A percentile compares a stretch with the other conserved stretches of the same genome.
Evolutionary conservation across 108 stramenopile species (phyloP).

Genomic region (Nitzschia sp.): DNA sequence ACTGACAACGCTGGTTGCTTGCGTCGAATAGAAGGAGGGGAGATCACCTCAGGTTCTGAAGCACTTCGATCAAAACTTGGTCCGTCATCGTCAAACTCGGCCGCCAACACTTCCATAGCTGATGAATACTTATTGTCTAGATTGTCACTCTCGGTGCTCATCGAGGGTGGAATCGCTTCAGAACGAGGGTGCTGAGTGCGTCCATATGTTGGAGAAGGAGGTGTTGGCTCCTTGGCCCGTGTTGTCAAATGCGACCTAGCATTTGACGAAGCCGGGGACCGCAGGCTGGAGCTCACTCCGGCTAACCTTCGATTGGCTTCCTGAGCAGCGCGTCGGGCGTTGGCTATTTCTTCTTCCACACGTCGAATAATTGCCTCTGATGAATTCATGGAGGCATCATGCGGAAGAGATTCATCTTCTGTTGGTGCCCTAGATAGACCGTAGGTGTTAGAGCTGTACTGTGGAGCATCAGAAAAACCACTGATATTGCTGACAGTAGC

Average conservation of each 20-base stretch:
- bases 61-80: not conserved
- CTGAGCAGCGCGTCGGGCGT: conserved; percentile 33
- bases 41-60: too few relatives aligned
- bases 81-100: not conserved
- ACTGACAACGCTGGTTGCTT: too few relatives aligned
- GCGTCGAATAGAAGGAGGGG: too few relatives aligned
- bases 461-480: not conserved
- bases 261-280: not conserved
- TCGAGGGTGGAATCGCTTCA: not conserved
- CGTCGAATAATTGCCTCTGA: conserved; percentile 44
- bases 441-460: not conserved
- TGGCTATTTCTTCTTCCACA: conserved; percentile 58
- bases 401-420: not conserved
- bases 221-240: not conserved
- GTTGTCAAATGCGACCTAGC: not conserved
- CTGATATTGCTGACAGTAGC: conserved; percentile 14
- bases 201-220: not conserved
- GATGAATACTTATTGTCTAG: not conserved
- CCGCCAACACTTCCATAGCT: not conserved
- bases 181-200: not conserved
- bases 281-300: conserved; percentile 25
- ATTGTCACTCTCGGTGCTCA: not conserved
- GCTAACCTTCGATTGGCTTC: conserved; percentile 32
- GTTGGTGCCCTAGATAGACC: not conserved
- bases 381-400: conserved; percentile 20